Percentiles rank a stretch among this genome's conserved stretches.
These are phyloP conservation scores for Quillaja saponaria DNA, from an alignment of 306 rosid species.

Conservation along the genomic window DNA sequence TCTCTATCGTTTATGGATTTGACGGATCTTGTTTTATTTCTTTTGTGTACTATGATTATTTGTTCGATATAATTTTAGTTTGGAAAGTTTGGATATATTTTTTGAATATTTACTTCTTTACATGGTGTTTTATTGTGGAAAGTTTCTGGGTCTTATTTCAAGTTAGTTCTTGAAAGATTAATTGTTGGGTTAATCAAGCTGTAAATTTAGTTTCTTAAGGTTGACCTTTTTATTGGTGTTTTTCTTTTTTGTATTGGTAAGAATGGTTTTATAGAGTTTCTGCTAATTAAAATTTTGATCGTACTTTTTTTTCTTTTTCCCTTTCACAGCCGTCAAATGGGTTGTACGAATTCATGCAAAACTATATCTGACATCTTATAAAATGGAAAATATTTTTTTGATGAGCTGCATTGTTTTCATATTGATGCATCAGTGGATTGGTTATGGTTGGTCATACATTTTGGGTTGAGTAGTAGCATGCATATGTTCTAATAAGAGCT, in stretches of 20 bases:
- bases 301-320: not conserved
- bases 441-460: not conserved
- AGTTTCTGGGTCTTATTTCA: too few species aligned
- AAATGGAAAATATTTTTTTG: not conserved
- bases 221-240: not conserved
- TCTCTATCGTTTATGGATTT: constrained; percentile 11
- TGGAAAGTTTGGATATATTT: too few species aligned
- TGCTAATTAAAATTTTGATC: too few species aligned
- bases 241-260: not conserved
- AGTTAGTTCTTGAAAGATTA: not conserved
- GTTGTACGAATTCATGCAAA: constrained; percentile 2
- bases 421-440: not conserved
- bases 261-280: constrained; percentile 1
- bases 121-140: not conserved
- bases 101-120: not conserved
- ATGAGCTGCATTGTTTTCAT: not conserved
- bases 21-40: constrained; percentile 38
- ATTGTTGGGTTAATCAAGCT: constrained; percentile 7
- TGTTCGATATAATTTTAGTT: too few species aligned
- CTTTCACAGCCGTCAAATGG: not conserved
- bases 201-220: not conserved
- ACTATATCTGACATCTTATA: constrained; percentile 7
- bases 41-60: too few species aligned
- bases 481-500: not conserved
- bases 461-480: not conserved